Evolutionary conservation across 2,329 filamentous ascomycete species (phyloP).

Genomic region (Cladobotryum mycophilum): DNA sequence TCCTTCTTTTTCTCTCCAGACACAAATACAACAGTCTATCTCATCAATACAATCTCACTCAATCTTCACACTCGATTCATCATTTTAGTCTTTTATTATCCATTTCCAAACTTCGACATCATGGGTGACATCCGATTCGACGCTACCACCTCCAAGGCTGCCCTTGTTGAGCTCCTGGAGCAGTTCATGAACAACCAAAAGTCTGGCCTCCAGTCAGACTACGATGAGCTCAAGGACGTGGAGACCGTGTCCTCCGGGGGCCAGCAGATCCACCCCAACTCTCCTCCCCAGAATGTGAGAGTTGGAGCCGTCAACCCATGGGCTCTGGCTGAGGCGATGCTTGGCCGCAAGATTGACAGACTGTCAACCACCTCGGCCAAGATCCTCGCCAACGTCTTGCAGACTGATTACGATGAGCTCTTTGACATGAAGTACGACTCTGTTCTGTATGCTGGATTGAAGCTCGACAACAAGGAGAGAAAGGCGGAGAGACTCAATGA

Average conservation of each 20-base stretch:
- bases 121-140: slow-evolving; percentile 16
- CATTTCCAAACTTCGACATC: slow-evolving; percentile 1
- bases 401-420: slow-evolving; percentile 42
- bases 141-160: slow-evolving; percentile 12
- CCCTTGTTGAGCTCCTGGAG: slow-evolving; percentile 33
- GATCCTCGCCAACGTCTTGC: slow-evolving; percentile 36
- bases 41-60: no score
- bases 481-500: slow-evolving; percentile 30
- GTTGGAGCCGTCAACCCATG: slow-evolving; percentile 40
- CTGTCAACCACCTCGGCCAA: slow-evolving; percentile 25
- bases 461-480: slow-evolving; percentile 33
- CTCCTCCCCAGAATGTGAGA: slow-evolving; percentile 31
- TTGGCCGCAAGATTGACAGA: slow-evolving; percentile 36
- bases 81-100: no score
- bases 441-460: slow-evolving; percentile 36
- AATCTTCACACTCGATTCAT: no score
- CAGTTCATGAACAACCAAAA: slow-evolving; percentile 26
- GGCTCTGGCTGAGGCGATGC: slow-evolving; percentile 37
- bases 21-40: no score
- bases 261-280: slow-evolving; percentile 24
- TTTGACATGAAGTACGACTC: slow-evolving; percentile 40
- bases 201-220: slow-evolving; percentile 24
- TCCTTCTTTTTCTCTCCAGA: no score
- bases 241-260: slow-evolving; percentile 9
- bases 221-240: slow-evolving; percentile 29